Evolutionary conservation across 495 filamentous ascomycete species (phyloP), one percentile per base, ranked within the genome.

Genomic region (Aspergillus taichungensis): DNA sequence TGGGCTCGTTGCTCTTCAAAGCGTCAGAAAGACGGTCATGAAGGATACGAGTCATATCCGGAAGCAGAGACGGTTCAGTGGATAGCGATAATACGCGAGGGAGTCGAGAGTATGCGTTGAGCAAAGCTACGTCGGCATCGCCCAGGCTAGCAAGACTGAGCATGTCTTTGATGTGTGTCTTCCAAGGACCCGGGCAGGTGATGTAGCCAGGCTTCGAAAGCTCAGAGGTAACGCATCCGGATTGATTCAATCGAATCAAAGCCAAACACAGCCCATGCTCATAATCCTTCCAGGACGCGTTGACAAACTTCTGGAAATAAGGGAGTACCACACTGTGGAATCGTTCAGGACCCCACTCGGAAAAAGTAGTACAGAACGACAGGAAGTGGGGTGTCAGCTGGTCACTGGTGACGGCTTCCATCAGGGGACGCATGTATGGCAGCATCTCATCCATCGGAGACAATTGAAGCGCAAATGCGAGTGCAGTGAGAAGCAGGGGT

Each of bases 361-460:
- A 77, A 50, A 90, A 80, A 30, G 86, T 82, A 10, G 81, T 80
- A 59, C 85, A 96, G 56, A 95, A 96, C 5, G 78, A 72, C 37
- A 96, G 68, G 61, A 97, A 97, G 31, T 79, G 77, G 41, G 59
- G 59, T 47, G 80, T 77, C 41, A 85, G 71, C 2, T 66, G 71
- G 13, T 81, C 79, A 37, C 70, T 75, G 6, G 78, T 78, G 46
- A 91, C 69, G n/a, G 65, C 59, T 31, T 78, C 73, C 67, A 82
- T 79, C 33, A 87, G 67, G 6, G 74, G 50, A 13, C 77, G 76
- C 31, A 88, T 64, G 31, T 68, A 74, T 7, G 87, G 79, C 35
- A 96, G 77, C 40, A 89, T 67, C 11, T 79, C 75, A 53, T 95
- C 87, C 59, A 95, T 78, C 18, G 90, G 83, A n/a, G 88, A 79